Evolutionary conservation across 2,329 filamentous ascomycete genomes (phyloP).

Genomic region (Venturia effusa): DNA sequence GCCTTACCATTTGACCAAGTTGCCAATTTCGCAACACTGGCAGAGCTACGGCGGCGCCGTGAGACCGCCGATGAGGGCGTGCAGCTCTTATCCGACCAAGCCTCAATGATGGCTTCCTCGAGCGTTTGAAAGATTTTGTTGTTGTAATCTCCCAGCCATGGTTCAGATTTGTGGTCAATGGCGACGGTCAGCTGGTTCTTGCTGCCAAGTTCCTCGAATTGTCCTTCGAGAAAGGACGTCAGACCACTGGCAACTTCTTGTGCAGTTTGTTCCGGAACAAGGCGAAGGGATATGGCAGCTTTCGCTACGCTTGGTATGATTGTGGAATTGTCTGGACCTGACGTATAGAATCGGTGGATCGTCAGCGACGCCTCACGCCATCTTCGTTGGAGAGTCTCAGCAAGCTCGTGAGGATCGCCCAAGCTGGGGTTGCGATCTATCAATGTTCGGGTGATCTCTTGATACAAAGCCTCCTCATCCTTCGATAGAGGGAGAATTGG

Average conservation of each 20-base stretch:
- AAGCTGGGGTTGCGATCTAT: conserved; percentile 59
- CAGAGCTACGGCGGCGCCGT: conserved; percentile 21
- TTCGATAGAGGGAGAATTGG: conserved; percentile 63
- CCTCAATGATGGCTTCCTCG: conserved; percentile 71
- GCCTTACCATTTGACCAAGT: conserved; percentile 5
- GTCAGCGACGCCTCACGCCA: conserved; percentile 95
- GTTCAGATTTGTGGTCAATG: conserved; percentile 88
- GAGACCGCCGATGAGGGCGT: conserved; percentile 13
- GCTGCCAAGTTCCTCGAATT: conserved; percentile 66
- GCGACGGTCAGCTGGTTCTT: conserved; percentile 71
- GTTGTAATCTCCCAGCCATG: conserved; percentile 86
- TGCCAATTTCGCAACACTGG: conserved; percentile 15
- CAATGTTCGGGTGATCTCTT: conserved; percentile 70
- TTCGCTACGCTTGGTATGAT: conserved; percentile 85
- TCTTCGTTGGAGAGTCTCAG: conserved; percentile 76
- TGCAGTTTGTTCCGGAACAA: conserved; percentile 88
- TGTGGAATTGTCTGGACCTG: conserved; percentile 76
- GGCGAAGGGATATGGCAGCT: conserved; percentile 76
- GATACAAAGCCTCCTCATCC: conserved; percentile 70
- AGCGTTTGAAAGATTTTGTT: conserved; percentile 87
- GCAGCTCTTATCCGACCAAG: conserved; percentile 52
- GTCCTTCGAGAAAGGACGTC: conserved; percentile 52
- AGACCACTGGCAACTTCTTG: conserved; percentile 62
- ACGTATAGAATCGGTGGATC: conserved; percentile 85
- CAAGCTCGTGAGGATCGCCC: conserved; percentile 56